Base-by-base conservation (phyloP, 768 basidiomycete species). In the Rhizopogon sp. region DNA sequence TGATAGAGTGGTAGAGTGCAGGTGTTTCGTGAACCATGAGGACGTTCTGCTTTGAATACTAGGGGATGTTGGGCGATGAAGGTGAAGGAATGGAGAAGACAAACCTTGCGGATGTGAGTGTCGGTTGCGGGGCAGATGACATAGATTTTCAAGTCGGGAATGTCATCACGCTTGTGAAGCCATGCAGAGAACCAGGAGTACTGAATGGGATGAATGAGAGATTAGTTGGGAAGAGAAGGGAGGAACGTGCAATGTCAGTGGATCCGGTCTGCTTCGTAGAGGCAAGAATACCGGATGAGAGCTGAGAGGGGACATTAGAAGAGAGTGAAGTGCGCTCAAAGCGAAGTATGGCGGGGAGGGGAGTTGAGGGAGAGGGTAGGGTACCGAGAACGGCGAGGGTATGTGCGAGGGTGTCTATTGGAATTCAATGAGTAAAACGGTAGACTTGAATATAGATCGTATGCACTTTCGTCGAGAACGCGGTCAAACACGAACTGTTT, bases 61-160 rank as follows among this genome's bases (percentile, higher is more conserved):
- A 13, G 41, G 1, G 13, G 31, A 35, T 25, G 16, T 33, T 33
- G 25, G 8, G 25, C 16, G 4, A 22, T 35, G 31, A 37, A 16
- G 14, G 6, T 20, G 35, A 22, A 39, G 3, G 25, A 8, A 22
- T 11, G 33, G 8, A 41, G 33, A n/a, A 42, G 43, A 47, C 62
- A 31, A 39, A 85, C 89, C 79, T 97, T 97, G 57, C 79, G 79
- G 55, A 98, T 85, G 64, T 98, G 94, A 3, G 85, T 82, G 7
- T 93, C 89, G 0, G 93, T 98, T 1, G 93, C 93, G 14, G 96
- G 96, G 58, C 79, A 88, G 50, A 97, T 86, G 16, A 93, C 74
- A 57, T 84, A 89, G 60, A 98, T 80, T 72, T 91, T 91, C 55
- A 93, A 73, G 61, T 97, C 94, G 2, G 84, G 79, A 2, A 64